Evolutionary conservation across 768 basidiomycete genomes (phyloP).

Genomic region (Podaxis sp.): DNA sequence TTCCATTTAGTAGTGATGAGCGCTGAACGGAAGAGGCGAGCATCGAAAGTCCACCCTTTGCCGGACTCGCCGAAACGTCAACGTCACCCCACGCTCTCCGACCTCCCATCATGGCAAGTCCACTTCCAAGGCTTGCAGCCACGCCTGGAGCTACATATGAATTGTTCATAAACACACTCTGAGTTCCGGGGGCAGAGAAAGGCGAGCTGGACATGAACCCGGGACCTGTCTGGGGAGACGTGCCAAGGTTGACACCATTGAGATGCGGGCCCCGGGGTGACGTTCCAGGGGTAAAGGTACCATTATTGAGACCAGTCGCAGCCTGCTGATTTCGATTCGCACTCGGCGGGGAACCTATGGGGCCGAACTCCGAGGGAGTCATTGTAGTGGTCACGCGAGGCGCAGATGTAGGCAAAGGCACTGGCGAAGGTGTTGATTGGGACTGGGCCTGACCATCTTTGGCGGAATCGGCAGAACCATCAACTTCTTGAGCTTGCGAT

Average conservation of each 20-base stretch:
- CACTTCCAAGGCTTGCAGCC: constrained; percentile 63
- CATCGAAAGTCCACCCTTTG: constrained; percentile 10
- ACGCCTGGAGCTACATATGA: constrained; percentile 45
- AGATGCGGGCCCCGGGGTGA: constrained; percentile 46
- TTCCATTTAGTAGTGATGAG: constrained; percentile 18
- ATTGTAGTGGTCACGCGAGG: constrained; percentile 47
- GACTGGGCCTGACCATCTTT: constrained; percentile 12
- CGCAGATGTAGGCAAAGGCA: constrained; percentile 55
- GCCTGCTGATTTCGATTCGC: constrained; percentile 30
- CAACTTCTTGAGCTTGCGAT: constrained; percentile 17
- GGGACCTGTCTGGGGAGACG: constrained; percentile 29
- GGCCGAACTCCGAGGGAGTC: constrained; percentile 63
- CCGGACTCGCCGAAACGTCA: constrained; percentile 10
- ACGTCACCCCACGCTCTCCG: constrained; percentile 36
- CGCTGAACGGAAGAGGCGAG: constrained; percentile 18
- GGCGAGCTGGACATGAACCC: constrained; percentile 61
- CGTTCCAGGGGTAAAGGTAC: constrained; percentile 53
- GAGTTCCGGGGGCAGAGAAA: constrained; percentile 73
- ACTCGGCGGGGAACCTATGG: constrained; percentile 79
- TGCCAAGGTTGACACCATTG: constrained; percentile 33
- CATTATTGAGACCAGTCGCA: constrained; percentile 35
- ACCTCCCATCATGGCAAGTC: constrained; percentile 48
- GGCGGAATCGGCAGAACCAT: constrained; percentile 9
- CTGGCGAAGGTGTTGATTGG: constrained; percentile 36
- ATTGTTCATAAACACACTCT: constrained; percentile 51